These are phyloP conservation scores for Picochlorum sp. DNA, from an alignment of 139 green algal species.

Conservation along the genomic window DNA sequence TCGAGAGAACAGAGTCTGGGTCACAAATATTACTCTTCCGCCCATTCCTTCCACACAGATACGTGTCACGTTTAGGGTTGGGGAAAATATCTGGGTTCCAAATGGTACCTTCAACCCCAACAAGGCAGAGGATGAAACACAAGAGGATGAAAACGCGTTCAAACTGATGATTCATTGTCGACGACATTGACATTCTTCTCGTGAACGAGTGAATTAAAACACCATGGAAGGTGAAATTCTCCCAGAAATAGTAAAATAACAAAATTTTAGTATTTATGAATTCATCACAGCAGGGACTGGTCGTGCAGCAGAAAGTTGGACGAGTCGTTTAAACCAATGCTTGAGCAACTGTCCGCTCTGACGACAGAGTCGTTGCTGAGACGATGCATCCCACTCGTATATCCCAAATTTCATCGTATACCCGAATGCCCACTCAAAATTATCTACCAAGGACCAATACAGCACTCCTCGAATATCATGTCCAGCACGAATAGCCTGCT, in stretches of 20 bases:
- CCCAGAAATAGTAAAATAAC: too few relatives aligned
- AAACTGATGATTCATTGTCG: too few relatives aligned
- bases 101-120: not conserved
- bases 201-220: too few relatives aligned
- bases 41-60: constrained; percentile 12
- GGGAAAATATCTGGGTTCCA: constrained; percentile 27
- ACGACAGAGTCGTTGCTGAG: constrained; percentile 9
- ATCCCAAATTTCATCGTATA: constrained; percentile 50
- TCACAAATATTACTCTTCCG: constrained; percentile 39
- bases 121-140: not conserved
- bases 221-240: too few relatives aligned
- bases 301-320: too few relatives aligned
- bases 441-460: constrained; percentile 63
- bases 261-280: too few relatives aligned
- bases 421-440: constrained; percentile 58
- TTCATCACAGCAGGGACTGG: too few relatives aligned
- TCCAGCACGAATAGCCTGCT: constrained; percentile 7
- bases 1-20: constrained; percentile 37
- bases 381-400: constrained; percentile 19
- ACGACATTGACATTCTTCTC: too few relatives aligned
- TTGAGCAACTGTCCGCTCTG: constrained; percentile 13
- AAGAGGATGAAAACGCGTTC: not conserved
- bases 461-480: constrained; percentile 41
- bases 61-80: constrained; percentile 13
- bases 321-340: constrained; percentile 14